Evolutionary conservation across 768 basidiomycete genomes (phyloP).

Genomic region (Amanita rubescens): DNA sequence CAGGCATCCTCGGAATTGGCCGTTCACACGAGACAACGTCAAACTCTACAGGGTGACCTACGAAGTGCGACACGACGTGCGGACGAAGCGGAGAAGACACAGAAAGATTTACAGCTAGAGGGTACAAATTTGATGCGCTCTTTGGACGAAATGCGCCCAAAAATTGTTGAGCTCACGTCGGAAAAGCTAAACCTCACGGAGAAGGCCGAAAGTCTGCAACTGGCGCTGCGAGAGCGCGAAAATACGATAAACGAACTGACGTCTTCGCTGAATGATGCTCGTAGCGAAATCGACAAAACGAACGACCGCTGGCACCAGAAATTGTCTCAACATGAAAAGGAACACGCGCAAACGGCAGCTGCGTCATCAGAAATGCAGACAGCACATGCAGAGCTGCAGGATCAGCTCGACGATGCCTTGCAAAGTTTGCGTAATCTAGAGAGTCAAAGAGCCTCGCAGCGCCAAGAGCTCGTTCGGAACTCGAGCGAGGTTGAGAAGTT

Average conservation of each 20-base stretch:
- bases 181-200: slow-evolving; percentile 64
- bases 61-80: slow-evolving; percentile 57
- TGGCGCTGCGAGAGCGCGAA: slow-evolving; percentile 48
- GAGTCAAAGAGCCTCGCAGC: slow-evolving; percentile 52
- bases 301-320: slow-evolving; percentile 38
- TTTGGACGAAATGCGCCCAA: slow-evolving; percentile 81
- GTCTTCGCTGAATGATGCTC: slow-evolving; percentile 45
- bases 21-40: slow-evolving; percentile 46
- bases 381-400: slow-evolving; percentile 54
- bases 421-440: slow-evolving; percentile 54
- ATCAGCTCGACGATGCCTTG: slow-evolving; percentile 48
- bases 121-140: slow-evolving; percentile 72
- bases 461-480: slow-evolving; percentile 46
- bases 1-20: slow-evolving; percentile 48
- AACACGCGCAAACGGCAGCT: slow-evolving; percentile 38
- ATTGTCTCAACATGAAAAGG: slow-evolving; percentile 43
- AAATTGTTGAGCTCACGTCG: slow-evolving; percentile 75
- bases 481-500: slow-evolving; percentile 55
- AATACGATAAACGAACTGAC: slow-evolving; percentile 55
- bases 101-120: slow-evolving; percentile 69
- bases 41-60: slow-evolving; percentile 58
- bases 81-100: slow-evolving; percentile 65
- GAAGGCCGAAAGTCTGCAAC: slow-evolving; percentile 49
- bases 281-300: slow-evolving; percentile 39
- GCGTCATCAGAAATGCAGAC: slow-evolving; percentile 53